phyloP scores from a whole-genome alignment of 768 basidiomycete species.

The Termitomyces sp. region DNA sequence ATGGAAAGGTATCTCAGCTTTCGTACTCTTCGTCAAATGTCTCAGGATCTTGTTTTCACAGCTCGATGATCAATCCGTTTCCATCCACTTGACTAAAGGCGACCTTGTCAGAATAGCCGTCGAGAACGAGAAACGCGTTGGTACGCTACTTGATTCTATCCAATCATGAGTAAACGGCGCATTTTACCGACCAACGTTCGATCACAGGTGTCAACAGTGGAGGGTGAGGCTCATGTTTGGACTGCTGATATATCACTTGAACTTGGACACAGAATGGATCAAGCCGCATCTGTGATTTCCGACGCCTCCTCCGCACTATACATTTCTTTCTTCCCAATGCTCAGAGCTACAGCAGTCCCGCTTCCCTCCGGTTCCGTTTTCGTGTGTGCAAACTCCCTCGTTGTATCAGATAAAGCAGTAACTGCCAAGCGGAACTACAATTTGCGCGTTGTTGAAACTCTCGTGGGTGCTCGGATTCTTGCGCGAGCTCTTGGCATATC shows the following conservation, averaged over 20 bases:
- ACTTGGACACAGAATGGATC: constrained; percentile 64
- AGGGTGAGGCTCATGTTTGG: constrained; percentile 40
- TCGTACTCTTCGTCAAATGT: not conserved
- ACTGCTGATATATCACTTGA: not conserved
- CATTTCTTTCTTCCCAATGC: constrained; percentile 75
- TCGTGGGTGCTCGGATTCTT: constrained; percentile 73
- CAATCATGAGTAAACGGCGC: not conserved
- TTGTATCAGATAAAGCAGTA: constrained; percentile 74
- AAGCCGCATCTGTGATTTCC: constrained; percentile 83
- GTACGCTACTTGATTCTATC: constrained; percentile 24
- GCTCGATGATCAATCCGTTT: constrained; percentile 11
- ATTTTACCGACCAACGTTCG: not conserved
- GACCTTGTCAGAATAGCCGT: constrained; percentile 75
- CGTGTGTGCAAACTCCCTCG: constrained; percentile 80
- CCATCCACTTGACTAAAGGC: constrained; percentile 47
- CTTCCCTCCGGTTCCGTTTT: constrained; percentile 56
- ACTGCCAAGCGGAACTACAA: constrained; percentile 80
- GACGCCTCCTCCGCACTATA: constrained; percentile 66
- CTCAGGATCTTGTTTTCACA: not conserved
- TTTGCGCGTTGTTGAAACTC: constrained; percentile 87
- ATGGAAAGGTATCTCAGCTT: constrained; percentile 48
- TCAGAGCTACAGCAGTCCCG: constrained; percentile 60
- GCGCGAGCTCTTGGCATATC: constrained; percentile 50
- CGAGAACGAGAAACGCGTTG: constrained; percentile 81
- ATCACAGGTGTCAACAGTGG: constrained; percentile 64